A percentile compares a stretch with the other conserved stretches of the same genome.
Conservation (phyloP, 1,139 yeast species). For the Suhomyces panamericanus region DNA sequence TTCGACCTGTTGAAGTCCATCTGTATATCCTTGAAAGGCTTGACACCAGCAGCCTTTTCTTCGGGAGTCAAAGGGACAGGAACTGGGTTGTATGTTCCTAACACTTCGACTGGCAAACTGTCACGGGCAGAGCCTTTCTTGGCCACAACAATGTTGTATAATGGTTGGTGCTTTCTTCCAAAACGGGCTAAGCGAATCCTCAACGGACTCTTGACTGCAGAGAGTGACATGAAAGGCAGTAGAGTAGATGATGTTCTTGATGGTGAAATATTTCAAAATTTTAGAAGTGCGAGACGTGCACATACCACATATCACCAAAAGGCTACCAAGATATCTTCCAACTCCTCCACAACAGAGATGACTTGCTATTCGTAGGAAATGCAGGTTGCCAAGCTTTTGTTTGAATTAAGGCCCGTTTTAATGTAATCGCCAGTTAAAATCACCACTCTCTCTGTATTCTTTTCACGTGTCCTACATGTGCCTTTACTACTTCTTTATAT, state of each 20-base stretch:
- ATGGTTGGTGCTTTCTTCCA: conserved; percentile 85
- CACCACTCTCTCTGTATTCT: neutral
- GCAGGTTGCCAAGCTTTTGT: neutral
- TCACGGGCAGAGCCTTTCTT: conserved; percentile 73
- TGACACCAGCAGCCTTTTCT: conserved; percentile 50
- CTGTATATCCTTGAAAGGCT: conserved; percentile 75
- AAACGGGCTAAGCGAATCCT: conserved; percentile 88
- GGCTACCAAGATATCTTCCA: neutral
- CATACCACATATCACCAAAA: neutral
- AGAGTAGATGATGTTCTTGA: neutral
- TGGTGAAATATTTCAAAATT: conserved; percentile 5
- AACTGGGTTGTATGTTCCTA: conserved; percentile 90
- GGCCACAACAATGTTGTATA: conserved; percentile 89
- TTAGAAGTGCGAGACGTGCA: conserved; percentile 5
- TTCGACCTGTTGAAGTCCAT: conserved; percentile 89
- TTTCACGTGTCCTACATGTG: neutral
- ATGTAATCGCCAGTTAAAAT: too few relatives aligned
- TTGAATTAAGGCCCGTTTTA: too few relatives aligned
- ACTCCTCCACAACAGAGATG: neutral
- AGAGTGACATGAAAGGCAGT: conserved; percentile 7
- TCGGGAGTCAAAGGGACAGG: conserved; percentile 69
- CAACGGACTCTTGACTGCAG: conserved; percentile 24
- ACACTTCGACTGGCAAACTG: conserved; percentile 86
- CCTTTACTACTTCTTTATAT: conserved; percentile 8
- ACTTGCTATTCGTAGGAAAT: neutral